Conservation (phyloP, 2,329 filamentous ascomycete genomes). For the Pseudonectria foliicola region DNA sequence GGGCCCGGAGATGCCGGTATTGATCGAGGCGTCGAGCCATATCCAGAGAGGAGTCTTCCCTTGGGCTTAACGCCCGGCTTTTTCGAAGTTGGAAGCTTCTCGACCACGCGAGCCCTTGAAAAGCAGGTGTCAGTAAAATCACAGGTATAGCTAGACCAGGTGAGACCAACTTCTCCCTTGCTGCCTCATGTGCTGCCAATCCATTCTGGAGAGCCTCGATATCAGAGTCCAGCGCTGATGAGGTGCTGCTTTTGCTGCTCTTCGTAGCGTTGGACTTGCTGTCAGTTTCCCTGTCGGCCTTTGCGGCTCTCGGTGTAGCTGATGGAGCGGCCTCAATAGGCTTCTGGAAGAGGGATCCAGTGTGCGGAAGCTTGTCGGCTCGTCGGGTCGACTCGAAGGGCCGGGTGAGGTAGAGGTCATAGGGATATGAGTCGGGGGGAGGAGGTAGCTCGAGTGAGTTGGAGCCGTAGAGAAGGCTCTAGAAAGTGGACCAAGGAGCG, state of each 20-base stretch:
- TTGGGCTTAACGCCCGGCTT: slow-evolving; percentile 32
- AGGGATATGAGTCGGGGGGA: slow-evolving; percentile 38
- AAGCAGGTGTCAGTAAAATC: slow-evolving; percentile 20
- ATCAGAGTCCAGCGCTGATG: slow-evolving; percentile 41
- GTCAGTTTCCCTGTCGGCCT: slow-evolving; percentile 24
- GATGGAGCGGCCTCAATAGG: slow-evolving; percentile 20
- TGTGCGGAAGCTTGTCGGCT: slow-evolving; percentile 43
- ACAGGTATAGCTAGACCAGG: slow-evolving; percentile 6
- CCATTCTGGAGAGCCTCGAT: slow-evolving; percentile 42
- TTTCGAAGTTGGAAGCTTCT: slow-evolving; percentile 25
- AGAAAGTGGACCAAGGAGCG: slow-evolving; percentile 6
- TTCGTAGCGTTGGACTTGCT: slow-evolving; percentile 24
- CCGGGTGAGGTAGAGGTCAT: slow-evolving; percentile 51
- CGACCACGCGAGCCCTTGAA: slow-evolving; percentile 28
- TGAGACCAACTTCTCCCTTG: slow-evolving; percentile 28
- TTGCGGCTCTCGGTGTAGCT: slow-evolving; percentile 19
- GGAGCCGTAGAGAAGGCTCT: slow-evolving; percentile 50
- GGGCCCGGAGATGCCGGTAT: slow-evolving; percentile 50
- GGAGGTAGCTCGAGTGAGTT: slow-evolving; percentile 41
- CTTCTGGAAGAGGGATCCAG: slow-evolving; percentile 43
- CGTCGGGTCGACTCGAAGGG: slow-evolving; percentile 39
- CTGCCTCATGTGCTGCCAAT: slow-evolving; percentile 28
- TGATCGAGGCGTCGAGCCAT: slow-evolving; percentile 31
- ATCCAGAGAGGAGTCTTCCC: slow-evolving; percentile 35
- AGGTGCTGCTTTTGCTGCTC: slow-evolving; percentile 28